Base-by-base conservation (phyloP, 1,284 basidiomycete species). In the Sphagnurus paluster region DNA sequence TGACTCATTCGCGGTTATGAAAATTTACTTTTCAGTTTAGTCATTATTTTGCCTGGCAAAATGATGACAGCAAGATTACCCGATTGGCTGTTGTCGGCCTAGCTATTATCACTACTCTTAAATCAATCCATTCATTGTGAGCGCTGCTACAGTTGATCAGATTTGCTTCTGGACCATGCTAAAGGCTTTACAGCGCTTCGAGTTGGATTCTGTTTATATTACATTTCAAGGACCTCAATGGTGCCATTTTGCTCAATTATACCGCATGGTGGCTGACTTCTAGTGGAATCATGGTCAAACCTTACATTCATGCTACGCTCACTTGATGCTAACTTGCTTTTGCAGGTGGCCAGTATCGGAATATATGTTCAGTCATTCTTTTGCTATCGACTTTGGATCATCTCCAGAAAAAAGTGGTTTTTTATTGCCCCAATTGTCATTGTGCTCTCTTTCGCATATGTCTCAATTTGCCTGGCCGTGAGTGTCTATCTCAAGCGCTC, bases 201-300 rank as follows among this genome's bases (percentile, higher is more conserved):
- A 52, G 62, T 11, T 69, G 67, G 67, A 57, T 63, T 20, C 50
- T 58, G 38, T 54, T 56, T 37, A 60, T 69, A 11, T 36, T 57
- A 7, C 47, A 59, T 34, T 63, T 66, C 39, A 50, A 50, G 5
- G 63, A 66, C 41, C 41, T 68, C 8, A 37, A 58, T 2, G 60
- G 60, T 14, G 67, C 66, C 0, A 57, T 66, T 34, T 20, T 39
- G 4, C 53, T 67, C n/a, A 61, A 57, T 28, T 68, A 66, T 44
- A 62, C 60, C 5, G 45, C 58, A 21, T 69, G 67, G 67, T 65
- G 62, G 64, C 58, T 62, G 49, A 55, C 57, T 2, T 58, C 55
- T 3, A 62, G 56, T 45, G 49, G 55, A 14, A 32, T 65, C 8
- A 64, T 66, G 55, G 64, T 65, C 42, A 16, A 42, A 49, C 21